Evolutionary conservation across 2,329 filamentous ascomycete genomes (phyloP), one percentile per base, ranked within the genome.

Genomic region (Arthrocladium fulminans): DNA sequence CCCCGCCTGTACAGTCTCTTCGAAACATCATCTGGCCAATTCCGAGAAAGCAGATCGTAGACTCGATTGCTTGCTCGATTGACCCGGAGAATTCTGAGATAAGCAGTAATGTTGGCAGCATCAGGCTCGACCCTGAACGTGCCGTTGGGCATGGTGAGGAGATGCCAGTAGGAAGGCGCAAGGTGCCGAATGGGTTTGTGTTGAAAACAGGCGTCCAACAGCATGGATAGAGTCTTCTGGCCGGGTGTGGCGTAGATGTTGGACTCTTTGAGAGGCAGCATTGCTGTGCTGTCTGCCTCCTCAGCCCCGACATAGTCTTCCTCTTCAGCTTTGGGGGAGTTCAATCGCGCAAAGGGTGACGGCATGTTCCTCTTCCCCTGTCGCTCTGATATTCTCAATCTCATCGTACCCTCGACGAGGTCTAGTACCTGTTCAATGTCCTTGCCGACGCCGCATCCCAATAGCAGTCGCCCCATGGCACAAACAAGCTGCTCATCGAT

Each of bases 321-420:
- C 3, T 20, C 23, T 32, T 45, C 42, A 4, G 6, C 3, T 29
- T n/a, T 35, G 17, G 32, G 32, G 17, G 6, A 6, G n/a, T 34
- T 19, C 15, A 23, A 2, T 15, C 25, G 25, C n/a, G 17, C 23
- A 19, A 32, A 20, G n/a, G 15, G 15, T 32, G 41, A 32, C 12
- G 24, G 15, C 13, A 32, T 6, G 9, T 34, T 37, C 3, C 9
- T 10, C 10, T 25, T 24, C 10, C 30, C 34, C 13, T 45, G 42
- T 23, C 49, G 48, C 37, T 53, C 56, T 24, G 54, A 58, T 17
- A 57, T 42, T 15, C 48, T 24, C 35, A 95, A 76, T 40, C 79
- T 76, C 80, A 90, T 89, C 1, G 88, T 86, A 65, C 95, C 83
- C 56, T 88, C 76, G n/a, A 94, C 67, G 17, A 96, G 71, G 32